These are phyloP conservation scores for Raphanus raphanistrum DNA, from an alignment of 345 rosid species.

Conservation along the genomic window DNA sequence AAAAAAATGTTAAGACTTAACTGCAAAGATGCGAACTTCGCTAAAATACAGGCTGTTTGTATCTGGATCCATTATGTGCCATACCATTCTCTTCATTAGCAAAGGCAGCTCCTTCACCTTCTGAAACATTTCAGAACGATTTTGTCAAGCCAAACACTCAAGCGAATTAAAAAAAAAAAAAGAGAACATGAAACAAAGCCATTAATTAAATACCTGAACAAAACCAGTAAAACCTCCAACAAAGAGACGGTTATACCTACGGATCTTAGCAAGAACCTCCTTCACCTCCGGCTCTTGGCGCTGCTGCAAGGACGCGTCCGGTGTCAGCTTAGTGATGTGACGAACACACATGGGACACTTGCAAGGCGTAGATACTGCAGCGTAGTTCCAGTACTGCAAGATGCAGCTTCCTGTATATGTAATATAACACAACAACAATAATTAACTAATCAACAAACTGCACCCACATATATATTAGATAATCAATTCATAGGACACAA, in stretches of 20 bases:
- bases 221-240: constrained; percentile 67
- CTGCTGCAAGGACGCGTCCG: constrained; percentile 52
- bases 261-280: constrained; percentile 56
- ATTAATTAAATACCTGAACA: constrained; percentile 46
- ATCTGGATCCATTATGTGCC: constrained; percentile 81
- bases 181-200: neutral
- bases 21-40: constrained; percentile 75
- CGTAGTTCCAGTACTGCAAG: constrained; percentile 86
- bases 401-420: constrained; percentile 64
- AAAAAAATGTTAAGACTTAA: constrained; percentile 46
- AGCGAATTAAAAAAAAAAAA: neutral
- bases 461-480: too few relatives aligned
- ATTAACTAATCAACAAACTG: neutral
- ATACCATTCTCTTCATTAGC: constrained; percentile 63
- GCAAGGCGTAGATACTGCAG: constrained; percentile 70
- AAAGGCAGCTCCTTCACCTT: constrained; percentile 64
- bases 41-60: constrained; percentile 46
- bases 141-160: constrained; percentile 12
- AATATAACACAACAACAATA: neutral
- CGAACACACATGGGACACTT: constrained; percentile 88
- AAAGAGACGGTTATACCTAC: constrained; percentile 73
- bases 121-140: constrained; percentile 43
- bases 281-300: constrained; percentile 55
- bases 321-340: constrained; percentile 55
- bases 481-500: too few relatives aligned